phyloP scores from a whole-genome alignment of 129 eudicot genomes.

The Erigeron canadensis region DNA sequence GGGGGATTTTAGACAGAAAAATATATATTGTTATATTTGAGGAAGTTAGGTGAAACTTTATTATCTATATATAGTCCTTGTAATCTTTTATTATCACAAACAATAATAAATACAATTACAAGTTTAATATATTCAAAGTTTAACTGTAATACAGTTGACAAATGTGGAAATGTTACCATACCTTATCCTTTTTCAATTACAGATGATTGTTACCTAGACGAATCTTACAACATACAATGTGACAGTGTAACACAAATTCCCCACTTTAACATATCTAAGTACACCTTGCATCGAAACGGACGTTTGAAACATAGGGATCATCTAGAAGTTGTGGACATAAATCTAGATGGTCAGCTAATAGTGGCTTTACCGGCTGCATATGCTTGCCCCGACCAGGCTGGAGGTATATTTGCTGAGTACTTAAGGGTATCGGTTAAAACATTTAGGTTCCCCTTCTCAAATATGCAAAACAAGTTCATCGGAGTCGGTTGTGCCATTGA shows the following conservation, averaged over 20 bases:
- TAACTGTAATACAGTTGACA: conserved; percentile 5
- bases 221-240: conserved; percentile 26
- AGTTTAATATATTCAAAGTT: not conserved
- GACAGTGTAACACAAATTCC: conserved; percentile 18
- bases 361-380: conserved; percentile 20
- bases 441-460: conserved; percentile 31
- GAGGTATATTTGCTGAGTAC: not conserved
- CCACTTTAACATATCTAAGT: not conserved
- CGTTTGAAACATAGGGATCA: too few species aligned
- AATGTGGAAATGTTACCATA: conserved; percentile 31
- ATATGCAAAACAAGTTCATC: conserved; percentile 2
- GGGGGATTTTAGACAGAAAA: too few species aligned
- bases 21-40: too few species aligned
- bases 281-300: accelerated
- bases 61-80: too few species aligned
- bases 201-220: conserved; percentile 26
- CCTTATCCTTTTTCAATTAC: conserved; percentile 31
- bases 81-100: too few species aligned
- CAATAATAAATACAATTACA: too few species aligned
- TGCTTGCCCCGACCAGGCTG: conserved; percentile 20
- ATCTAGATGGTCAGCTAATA: conserved; percentile 18
- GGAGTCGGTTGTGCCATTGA: conserved; percentile 19
- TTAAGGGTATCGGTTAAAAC: not conserved
- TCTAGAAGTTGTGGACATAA: conserved; percentile 21
- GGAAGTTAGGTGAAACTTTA: too few species aligned